phyloP scores from a whole-genome alignment of 2,329 filamentous ascomycete species.

The Penicillium rolfsii region DNA sequence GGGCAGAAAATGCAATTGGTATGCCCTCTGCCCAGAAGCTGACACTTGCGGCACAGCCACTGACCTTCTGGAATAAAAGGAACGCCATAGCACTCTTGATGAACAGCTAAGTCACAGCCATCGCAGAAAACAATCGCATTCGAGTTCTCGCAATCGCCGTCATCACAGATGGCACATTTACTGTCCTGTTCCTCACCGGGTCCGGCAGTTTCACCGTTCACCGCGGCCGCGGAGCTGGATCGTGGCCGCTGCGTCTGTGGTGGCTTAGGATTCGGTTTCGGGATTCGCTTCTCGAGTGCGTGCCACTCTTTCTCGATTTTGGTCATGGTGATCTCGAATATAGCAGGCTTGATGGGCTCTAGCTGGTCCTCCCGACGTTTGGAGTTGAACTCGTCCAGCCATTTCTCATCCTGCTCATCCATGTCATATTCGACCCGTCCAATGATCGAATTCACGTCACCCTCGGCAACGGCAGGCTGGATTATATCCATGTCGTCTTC shows the following conservation, averaged over 20 bases:
- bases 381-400: conserved; percentile 82
- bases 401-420: conserved; percentile 98
- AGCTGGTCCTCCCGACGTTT: conserved; percentile 74
- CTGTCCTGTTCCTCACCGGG: conserved; percentile 91
- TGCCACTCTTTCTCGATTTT: conserved; percentile 99
- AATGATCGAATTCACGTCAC: conserved; percentile 61
- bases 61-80: conserved; percentile 98
- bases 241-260: conserved; percentile 91
- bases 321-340: conserved; percentile 97
- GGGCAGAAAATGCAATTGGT: conserved; percentile 98
- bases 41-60: conserved; percentile 96
- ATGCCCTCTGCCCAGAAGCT: conserved; percentile 87
- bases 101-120: conserved; percentile 93
- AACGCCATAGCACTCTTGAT: conserved; percentile 98
- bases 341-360: conserved; percentile 84
- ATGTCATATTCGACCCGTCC: conserved; percentile 97
- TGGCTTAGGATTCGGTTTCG: conserved; percentile 94
- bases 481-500: conserved; percentile 66
- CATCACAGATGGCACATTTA: conserved; percentile 96
- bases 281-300: conserved; percentile 91
- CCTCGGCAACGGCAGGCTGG: conserved; percentile 60
- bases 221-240: conserved; percentile 90
- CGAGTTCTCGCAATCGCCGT: conserved; percentile 98
- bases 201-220: conserved; percentile 85
- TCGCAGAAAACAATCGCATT: conserved; percentile 99